Conservation (phyloP, 306 rosid genomes). For the Gynostemma pentaphyllum region DNA sequence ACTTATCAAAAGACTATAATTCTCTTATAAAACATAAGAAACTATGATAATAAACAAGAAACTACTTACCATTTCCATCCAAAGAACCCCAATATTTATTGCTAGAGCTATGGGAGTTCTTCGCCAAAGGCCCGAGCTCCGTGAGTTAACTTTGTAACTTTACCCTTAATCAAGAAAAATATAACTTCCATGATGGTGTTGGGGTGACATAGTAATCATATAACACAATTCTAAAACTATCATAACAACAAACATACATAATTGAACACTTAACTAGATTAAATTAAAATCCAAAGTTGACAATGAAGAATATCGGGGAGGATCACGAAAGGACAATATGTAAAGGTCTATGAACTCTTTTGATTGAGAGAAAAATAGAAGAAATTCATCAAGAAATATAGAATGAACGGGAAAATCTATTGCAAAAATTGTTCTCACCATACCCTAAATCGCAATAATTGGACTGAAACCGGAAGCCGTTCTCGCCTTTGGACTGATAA, state of each 20-base stretch:
- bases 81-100: conserved; percentile 51
- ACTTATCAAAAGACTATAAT: neutral
- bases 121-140: conserved; percentile 79
- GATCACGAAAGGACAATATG: too few species aligned
- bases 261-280: too few species aligned
- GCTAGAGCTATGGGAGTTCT: conserved; percentile 52
- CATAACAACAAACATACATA: too few species aligned
- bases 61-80: conserved; percentile 48
- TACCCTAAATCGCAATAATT: too few species aligned
- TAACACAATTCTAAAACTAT: neutral
- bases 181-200: conserved; percentile 9
- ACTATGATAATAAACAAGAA: conserved; percentile 8
- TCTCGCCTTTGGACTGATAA: too few species aligned
- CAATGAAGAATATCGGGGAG: too few species aligned
- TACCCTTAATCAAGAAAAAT: conserved; percentile 20
- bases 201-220: neutral
- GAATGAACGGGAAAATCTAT: too few species aligned
- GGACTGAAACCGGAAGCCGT: too few species aligned
- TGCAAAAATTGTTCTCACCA: too few species aligned
- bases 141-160: conserved; percentile 36
- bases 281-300: too few species aligned
- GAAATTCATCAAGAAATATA: conserved; percentile 8
- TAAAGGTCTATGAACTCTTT: neutral
- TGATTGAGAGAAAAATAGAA: neutral
- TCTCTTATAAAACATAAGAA: neutral